A percentile compares a stretch with the other conserved stretches of the same genome.
These are phyloP conservation scores for Tulasnella sp. DNA, from an alignment of 768 basidiomycete species.

Conservation along the genomic window DNA sequence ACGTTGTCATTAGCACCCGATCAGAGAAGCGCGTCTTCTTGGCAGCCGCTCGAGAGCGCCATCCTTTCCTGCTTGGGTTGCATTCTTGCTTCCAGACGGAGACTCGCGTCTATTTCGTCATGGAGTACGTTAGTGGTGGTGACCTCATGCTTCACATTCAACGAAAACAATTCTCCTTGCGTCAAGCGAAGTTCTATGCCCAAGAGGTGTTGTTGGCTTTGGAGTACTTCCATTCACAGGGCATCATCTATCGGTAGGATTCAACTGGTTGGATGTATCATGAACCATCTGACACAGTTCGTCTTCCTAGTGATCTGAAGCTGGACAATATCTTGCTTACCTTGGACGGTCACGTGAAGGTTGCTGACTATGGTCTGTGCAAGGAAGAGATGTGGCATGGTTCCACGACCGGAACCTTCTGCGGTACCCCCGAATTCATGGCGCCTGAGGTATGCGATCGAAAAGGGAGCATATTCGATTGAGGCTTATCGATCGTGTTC, in stretches of 20 bases:
- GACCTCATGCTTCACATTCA: conserved; percentile 99
- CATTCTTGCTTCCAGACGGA: conserved; percentile 99
- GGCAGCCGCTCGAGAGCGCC: conserved; percentile 92
- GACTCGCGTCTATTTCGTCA: conserved; percentile 98
- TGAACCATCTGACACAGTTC: not conserved
- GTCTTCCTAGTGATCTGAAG: conserved; percentile 74
- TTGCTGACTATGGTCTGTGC: conserved; percentile 98
- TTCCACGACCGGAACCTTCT: conserved; percentile 95
- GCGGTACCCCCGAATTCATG: conserved; percentile 99
- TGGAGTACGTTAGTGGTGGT: conserved; percentile 99
- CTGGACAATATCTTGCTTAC: conserved; percentile 97
- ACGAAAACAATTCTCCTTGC: conserved; percentile 95
- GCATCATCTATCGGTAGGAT: conserved; percentile 93
- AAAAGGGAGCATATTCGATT: not conserved
- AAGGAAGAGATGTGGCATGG: conserved; percentile 99
- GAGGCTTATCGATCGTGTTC: conserved; percentile 16
- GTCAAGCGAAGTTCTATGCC: conserved; percentile 98
- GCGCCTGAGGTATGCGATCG: conserved; percentile 77
- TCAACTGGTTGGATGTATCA: not conserved
- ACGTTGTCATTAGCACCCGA: conserved; percentile 62
- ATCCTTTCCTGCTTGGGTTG: conserved; percentile 93
- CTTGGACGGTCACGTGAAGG: conserved; percentile 95
- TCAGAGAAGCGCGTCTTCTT: conserved; percentile 99
- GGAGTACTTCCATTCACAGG: conserved; percentile 97
- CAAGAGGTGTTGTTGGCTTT: conserved; percentile 92